phyloP scores from a whole-genome alignment of 23 red algal species.

The Pyropia yezoensis region DNA sequence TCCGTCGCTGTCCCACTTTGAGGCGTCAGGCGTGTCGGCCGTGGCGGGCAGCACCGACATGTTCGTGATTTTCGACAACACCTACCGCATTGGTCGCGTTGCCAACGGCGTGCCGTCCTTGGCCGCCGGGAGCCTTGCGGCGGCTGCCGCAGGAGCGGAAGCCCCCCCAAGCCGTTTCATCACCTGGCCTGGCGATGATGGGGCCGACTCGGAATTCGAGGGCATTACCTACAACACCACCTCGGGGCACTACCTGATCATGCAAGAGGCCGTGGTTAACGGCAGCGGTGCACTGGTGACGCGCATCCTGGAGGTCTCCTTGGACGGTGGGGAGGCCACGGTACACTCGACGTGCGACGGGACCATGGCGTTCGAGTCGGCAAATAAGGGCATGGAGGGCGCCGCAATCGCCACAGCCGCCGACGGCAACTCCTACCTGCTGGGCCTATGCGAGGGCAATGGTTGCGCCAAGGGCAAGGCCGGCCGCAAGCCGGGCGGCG shows the following conservation, averaged over 20 bases:
- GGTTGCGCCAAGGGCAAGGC: slow-evolving; percentile 14
- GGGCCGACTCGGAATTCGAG: slow-evolving; percentile 10
- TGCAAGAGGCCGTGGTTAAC: slow-evolving; percentile 8
- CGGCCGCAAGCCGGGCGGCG: slow-evolving; percentile 14
- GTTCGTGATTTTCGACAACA: slow-evolving; percentile 26
- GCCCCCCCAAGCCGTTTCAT: neutral
- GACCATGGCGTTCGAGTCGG: slow-evolving; percentile 12
- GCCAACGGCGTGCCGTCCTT: too few species aligned
- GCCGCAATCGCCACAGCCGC: slow-evolving; percentile 10
- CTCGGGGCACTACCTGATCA: slow-evolving; percentile 5
- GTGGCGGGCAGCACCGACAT: slow-evolving; percentile 1
- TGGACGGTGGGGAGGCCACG: slow-evolving; percentile 1
- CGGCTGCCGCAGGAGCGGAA: too few species aligned
- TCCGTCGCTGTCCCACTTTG: slow-evolving; percentile 23
- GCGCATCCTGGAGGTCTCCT: slow-evolving; percentile 18
- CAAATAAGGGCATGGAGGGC: slow-evolving; percentile 46
- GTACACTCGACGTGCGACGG: slow-evolving; percentile 9
- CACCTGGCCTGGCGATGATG: neutral
- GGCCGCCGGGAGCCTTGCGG: too few species aligned
- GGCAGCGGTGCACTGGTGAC: slow-evolving; percentile 13
- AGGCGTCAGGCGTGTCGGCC: slow-evolving; percentile 16
- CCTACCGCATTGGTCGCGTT: slow-evolving; percentile 12
- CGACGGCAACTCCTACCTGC: slow-evolving; percentile 4
- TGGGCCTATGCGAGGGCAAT: slow-evolving; percentile 42
- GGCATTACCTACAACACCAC: slow-evolving; percentile 33